phyloP scores from a whole-genome alignment of 1,284 basidiomycete species.

The Omphalotus olearius region DNA sequence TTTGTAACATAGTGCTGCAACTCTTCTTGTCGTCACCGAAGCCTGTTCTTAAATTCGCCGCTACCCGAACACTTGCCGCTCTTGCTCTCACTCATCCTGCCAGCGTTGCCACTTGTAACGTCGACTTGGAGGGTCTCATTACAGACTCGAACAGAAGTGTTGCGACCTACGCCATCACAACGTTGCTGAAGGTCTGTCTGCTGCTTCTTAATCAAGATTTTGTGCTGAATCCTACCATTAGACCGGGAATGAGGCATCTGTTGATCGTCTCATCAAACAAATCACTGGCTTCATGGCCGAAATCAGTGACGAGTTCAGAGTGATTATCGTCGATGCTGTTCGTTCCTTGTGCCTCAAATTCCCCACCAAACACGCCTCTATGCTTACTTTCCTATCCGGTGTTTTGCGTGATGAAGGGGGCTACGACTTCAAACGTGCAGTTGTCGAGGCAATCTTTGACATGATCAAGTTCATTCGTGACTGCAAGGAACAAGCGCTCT shows the following conservation, averaged over 20 bases:
- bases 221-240: constrained; percentile 21
- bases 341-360: constrained; percentile 98
- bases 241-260: constrained; percentile 99
- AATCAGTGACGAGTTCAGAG: constrained; percentile 99
- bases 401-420: constrained; percentile 96
- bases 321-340: constrained; percentile 98
- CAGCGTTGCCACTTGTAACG: constrained; percentile 90
- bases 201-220: not conserved
- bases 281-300: constrained; percentile 99
- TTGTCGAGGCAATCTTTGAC: constrained; percentile 99
- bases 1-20: constrained; percentile 65
- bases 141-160: constrained; percentile 95
- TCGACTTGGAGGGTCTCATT: constrained; percentile 97
- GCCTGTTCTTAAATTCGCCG: constrained; percentile 93
- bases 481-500: constrained; percentile 94
- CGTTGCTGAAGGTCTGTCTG: constrained; percentile 80
- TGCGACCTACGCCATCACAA: constrained; percentile 98
- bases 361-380: constrained; percentile 92
- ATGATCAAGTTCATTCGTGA: constrained; percentile 99
- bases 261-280: constrained; percentile 99
- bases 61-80: constrained; percentile 91
- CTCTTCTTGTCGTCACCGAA: constrained; percentile 93
- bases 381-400: constrained; percentile 93
- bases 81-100: constrained; percentile 82
- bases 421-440: constrained; percentile 98